Percentiles rank a stretch among this genome's conserved stretches.
These are phyloP conservation scores for Exsudoporus floridanus DNA, from an alignment of 1,284 basidiomycete genomes.

Conservation along the genomic window DNA sequence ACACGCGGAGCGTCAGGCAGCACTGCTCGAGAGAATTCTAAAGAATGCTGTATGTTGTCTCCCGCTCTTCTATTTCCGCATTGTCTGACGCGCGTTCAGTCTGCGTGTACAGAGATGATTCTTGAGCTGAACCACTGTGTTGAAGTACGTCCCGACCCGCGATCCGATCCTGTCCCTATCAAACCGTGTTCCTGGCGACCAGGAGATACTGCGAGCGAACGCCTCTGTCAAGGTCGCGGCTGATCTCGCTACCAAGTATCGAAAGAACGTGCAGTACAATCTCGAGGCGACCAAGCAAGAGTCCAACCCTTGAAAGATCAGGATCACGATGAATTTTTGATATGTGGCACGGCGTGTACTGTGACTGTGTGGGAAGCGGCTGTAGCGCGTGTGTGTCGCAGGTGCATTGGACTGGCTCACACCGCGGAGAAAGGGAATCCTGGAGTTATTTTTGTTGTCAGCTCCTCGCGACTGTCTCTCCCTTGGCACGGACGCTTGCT, in stretches of 20 bases:
- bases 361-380: neutral
- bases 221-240: conserved; percentile 72
- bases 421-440: neutral
- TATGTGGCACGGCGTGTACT: neutral
- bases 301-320: conserved; percentile 5
- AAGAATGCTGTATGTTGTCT: conserved; percentile 75
- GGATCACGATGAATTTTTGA: neutral
- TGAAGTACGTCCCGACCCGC: conserved; percentile 47
- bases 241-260: conserved; percentile 76
- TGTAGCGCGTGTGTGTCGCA: neutral
- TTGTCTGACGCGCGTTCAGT: conserved; percentile 42
- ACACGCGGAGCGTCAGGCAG: conserved; percentile 87
- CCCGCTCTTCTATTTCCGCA: neutral
- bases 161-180: neutral
- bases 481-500: neutral
- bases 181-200: conserved; percentile 1
- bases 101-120: conserved; percentile 77
- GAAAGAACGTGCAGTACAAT: conserved; percentile 85
- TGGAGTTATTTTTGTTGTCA: neutral
- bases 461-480: neutral
- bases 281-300: conserved; percentile 61
- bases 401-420: neutral
- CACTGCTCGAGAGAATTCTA: conserved; percentile 84
- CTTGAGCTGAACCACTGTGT: conserved; percentile 80
- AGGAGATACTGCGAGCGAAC: conserved; percentile 75